Evolutionary conservation across 331 rosid genomes (phyloP), one percentile per base, ranked within the genome.

Genomic region (Malus hybrid): DNA sequence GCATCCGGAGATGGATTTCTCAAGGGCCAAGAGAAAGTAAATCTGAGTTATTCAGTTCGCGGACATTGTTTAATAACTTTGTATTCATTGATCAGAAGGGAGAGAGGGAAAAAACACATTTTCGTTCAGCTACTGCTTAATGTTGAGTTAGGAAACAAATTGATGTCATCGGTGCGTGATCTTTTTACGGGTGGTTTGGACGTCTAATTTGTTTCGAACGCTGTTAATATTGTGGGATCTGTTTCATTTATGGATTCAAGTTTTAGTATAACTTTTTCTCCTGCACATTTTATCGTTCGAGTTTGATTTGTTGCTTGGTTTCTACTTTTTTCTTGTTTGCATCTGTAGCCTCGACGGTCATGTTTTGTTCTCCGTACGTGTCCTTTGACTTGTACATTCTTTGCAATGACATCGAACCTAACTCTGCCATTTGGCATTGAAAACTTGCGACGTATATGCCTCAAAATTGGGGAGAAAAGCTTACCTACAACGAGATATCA

Each of bases 1-100:
- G 99, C 99, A 95, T 86, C 99, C 99, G 46, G 97, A 92, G 87
- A 87, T 95, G 99, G 97, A 95, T 82, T 95, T 95, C 79, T 89
- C 99, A 4, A 75, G 87, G 72, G 98, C 98, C 33, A 91, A 89
- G 83, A 48, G 88, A n/a, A 64, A 90, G 66, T 91, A 77, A 68
- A 60, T 55, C 66, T 28, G 34, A 62, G 20, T 7, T 8, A 28
- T 62, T 13, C n/a, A 36, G 18, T 14, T 14, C 10, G 3, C 10
- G 13, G 63, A n/a, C 12, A 7, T 19, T 20, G 57, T 52, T 18
- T n/a, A 10, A 57, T 20, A 57, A 57, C 63, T 4, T 58, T 20
- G 63, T 4, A 5, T 2, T 58, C 63, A 58, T 58, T 57, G 19
- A 62, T 28, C 15, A 62, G 10, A 14, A 62, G 32, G 10, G 58